These are phyloP conservation scores for Claviceps monticola DNA, from an alignment of 2,329 filamentous ascomycete genomes.

Conservation along the genomic window DNA sequence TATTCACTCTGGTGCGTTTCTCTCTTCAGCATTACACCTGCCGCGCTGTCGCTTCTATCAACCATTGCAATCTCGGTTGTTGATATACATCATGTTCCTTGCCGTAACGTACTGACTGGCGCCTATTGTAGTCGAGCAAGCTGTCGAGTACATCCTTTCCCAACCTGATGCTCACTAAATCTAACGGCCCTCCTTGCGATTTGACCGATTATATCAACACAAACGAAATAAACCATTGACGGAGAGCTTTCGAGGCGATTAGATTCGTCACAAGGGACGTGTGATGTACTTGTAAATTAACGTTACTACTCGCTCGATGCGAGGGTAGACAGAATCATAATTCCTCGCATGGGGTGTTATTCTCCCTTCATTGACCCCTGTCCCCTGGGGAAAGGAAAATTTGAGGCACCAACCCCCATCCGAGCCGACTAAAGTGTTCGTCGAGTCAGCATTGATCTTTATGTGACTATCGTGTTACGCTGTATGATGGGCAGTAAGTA, in stretches of 20 bases:
- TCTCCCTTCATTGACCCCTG: background rate
- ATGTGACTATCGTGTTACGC: too few species aligned
- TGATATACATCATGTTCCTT: background rate
- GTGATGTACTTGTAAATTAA: slow-evolving; percentile 4
- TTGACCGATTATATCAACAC: background rate
- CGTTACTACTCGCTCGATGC: background rate
- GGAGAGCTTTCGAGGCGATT: background rate
- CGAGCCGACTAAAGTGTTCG: too few species aligned
- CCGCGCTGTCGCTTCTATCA: background rate
- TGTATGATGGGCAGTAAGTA: too few species aligned
- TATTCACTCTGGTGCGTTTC: slow-evolving; percentile 75
- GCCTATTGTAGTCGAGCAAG: slow-evolving; percentile 67
- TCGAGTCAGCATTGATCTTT: too few species aligned
- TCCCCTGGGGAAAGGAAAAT: background rate
- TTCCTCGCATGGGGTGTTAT: background rate
- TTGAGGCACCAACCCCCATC: too few species aligned
- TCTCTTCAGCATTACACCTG: too few species aligned
- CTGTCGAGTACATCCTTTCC: slow-evolving; percentile 82
- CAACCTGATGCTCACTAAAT: slow-evolving; percentile 75
- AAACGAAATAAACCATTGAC: background rate
- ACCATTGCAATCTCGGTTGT: background rate
- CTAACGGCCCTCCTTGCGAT: background rate
- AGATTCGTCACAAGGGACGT: background rate
- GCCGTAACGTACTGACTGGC: slow-evolving; percentile 1
- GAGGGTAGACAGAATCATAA: background rate